Evolutionary conservation across 169 alveolate species (phyloP).

Genomic region (Miamiensis avidus): DNA sequence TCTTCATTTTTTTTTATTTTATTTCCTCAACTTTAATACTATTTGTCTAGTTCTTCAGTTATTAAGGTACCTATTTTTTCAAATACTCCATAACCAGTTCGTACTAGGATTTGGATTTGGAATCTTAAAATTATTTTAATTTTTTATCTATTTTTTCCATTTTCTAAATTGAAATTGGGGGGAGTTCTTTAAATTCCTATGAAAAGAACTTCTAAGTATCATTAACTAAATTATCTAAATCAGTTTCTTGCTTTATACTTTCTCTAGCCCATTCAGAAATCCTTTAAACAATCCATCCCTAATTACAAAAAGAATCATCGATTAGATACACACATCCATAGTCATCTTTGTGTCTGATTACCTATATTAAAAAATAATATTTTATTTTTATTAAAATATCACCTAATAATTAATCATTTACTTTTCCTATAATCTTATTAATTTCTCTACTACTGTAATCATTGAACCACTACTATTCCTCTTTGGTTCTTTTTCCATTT

Average conservation of each 20-base stretch:
- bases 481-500: background rate
- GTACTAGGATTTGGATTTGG: no score
- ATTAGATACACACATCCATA: background rate
- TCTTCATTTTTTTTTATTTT: no score
- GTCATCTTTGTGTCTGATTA: background rate
- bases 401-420: no score
- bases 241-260: background rate
- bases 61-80: no score
- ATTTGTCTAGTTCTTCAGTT: no score
- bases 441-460: background rate
- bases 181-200: no score
- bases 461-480: background rate
- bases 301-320: background rate
- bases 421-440: background rate
- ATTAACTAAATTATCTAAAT: background rate
- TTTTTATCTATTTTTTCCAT: no score
- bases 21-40: no score
- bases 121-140: no score
- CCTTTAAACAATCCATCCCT: background rate
- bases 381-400: no score
- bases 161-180: no score
- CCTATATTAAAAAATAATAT: background rate
- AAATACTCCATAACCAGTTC: no score
- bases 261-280: background rate
- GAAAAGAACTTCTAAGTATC: background rate